phyloP scores from a whole-genome alignment of 768 basidiomycete genomes.

The Boletus edulis region DNA sequence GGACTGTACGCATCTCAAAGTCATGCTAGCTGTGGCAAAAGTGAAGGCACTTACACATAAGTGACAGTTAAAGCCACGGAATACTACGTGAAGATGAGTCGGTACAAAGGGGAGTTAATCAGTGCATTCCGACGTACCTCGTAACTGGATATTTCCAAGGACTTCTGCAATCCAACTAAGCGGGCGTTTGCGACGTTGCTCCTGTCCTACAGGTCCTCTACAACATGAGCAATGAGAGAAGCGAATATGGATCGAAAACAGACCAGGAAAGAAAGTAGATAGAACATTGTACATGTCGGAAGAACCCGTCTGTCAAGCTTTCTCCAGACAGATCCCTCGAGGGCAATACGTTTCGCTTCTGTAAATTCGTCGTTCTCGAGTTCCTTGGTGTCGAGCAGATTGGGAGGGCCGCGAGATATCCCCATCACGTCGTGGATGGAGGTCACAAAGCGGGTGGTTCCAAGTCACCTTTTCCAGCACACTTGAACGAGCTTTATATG shows the following conservation, averaged over 20 bases:
- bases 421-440: conserved; percentile 3
- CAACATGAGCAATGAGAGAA: not conserved
- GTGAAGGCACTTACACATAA: conserved; percentile 16
- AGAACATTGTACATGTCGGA: conserved; percentile 48
- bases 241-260: conserved; percentile 13
- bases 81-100: conserved; percentile 27
- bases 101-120: not conserved
- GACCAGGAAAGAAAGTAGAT: conserved; percentile 54
- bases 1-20: conserved; percentile 32
- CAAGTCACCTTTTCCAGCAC: not conserved
- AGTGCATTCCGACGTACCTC: conserved; percentile 13
- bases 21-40: not conserved
- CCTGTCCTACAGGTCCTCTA: conserved; percentile 27
- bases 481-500: not conserved
- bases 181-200: conserved; percentile 57
- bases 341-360: conserved; percentile 8
- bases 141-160: conserved; percentile 33
- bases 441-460: not conserved
- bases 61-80: conserved; percentile 32
- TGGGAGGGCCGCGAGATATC: not conserved
- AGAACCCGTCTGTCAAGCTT: conserved; percentile 50
- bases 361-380: conserved; percentile 11
- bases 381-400: conserved; percentile 5
- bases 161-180: conserved; percentile 60
- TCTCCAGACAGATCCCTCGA: conserved; percentile 45